These are phyloP conservation scores for Paraglomus brasilianum DNA, from an alignment of 192 early-diverging fungal genomes.

Conservation along the genomic window DNA sequence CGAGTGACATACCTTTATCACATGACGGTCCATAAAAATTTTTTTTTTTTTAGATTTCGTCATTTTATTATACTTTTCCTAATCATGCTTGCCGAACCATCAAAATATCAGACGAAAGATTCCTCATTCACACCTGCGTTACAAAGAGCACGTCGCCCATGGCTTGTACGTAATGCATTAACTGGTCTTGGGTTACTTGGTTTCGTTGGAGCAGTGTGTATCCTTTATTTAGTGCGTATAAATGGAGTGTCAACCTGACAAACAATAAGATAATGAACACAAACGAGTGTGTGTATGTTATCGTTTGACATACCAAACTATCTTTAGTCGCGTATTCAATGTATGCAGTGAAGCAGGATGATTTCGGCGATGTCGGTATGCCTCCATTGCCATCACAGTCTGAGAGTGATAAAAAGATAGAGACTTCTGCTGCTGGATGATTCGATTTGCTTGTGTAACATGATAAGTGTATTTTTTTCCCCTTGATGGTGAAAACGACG, in stretches of 20 bases:
- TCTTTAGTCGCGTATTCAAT: slow-evolving; percentile 68
- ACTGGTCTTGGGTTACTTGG: slow-evolving; percentile 49
- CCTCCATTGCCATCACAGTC: too few relatives aligned
- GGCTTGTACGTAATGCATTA: slow-evolving; percentile 46
- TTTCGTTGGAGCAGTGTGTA: slow-evolving; percentile 57
- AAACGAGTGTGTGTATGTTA: neutral
- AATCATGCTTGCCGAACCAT: slow-evolving; percentile 1
- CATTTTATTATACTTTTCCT: too few relatives aligned
- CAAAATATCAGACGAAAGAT: slow-evolving; percentile 34
- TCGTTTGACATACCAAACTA: slow-evolving; percentile 3
- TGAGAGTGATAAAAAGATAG: too few relatives aligned
- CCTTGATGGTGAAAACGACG: too few relatives aligned
- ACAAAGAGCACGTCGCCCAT: slow-evolving; percentile 55
- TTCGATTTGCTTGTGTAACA: too few relatives aligned
- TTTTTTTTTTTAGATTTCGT: too few relatives aligned
- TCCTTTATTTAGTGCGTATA: slow-evolving; percentile 14
- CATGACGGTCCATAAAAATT: too few relatives aligned
- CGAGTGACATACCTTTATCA: too few relatives aligned
- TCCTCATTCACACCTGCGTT: slow-evolving; percentile 56
- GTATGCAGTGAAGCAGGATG: slow-evolving; percentile 71
- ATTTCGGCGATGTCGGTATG: slow-evolving; percentile 72
- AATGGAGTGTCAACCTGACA: too few relatives aligned
- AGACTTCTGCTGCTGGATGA: too few relatives aligned
- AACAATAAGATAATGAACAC: neutral
- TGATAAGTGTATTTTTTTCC: too few relatives aligned